phyloP scores from a whole-genome alignment of 139 green algal species.

The Tetradesmus obliquus region DNA sequence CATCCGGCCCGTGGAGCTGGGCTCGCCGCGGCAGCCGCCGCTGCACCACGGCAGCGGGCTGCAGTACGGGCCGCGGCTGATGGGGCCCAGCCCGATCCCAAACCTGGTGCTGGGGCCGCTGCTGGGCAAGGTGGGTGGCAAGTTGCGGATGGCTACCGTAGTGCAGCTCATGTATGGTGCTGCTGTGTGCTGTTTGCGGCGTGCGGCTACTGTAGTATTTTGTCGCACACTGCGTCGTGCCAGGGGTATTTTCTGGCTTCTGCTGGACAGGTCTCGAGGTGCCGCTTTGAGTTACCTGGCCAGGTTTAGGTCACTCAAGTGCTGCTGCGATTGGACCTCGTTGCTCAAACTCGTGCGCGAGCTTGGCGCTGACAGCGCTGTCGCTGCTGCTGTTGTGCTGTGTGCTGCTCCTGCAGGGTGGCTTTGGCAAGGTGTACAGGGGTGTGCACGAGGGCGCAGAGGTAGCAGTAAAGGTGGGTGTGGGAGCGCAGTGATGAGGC shows the following conservation, averaged over 20 bases:
- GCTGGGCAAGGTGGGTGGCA: slow-evolving; percentile 13
- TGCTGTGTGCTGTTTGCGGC: not conserved
- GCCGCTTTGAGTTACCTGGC: too few relatives aligned
- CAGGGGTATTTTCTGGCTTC: too few relatives aligned
- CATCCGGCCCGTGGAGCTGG: slow-evolving; percentile 5
- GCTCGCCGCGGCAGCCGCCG: not conserved
- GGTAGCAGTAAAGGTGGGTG: slow-evolving; percentile 42
- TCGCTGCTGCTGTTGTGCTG: not conserved
- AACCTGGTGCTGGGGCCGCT: slow-evolving; percentile 46
- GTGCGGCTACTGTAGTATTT: too few relatives aligned
- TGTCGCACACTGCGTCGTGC: too few relatives aligned
- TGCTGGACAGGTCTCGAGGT: too few relatives aligned
- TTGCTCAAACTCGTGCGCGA: not conserved
- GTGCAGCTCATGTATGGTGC: too few relatives aligned
- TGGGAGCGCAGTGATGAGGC: slow-evolving; percentile 10
- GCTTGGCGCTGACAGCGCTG: not conserved
- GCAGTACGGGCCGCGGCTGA: not conserved
- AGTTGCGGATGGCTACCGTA: too few relatives aligned
- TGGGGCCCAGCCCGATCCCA: not conserved
- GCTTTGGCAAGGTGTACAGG: slow-evolving; percentile 35
- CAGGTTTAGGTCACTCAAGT: not conserved
- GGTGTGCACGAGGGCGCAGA: slow-evolving; percentile 39
- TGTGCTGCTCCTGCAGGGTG: not conserved
- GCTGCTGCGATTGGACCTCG: not conserved
- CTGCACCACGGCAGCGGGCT: not conserved